Evolutionary conservation across 116 monocot species (phyloP), one percentile per base, ranked within the genome.

Genomic region (Dioscorea cayenensis): DNA sequence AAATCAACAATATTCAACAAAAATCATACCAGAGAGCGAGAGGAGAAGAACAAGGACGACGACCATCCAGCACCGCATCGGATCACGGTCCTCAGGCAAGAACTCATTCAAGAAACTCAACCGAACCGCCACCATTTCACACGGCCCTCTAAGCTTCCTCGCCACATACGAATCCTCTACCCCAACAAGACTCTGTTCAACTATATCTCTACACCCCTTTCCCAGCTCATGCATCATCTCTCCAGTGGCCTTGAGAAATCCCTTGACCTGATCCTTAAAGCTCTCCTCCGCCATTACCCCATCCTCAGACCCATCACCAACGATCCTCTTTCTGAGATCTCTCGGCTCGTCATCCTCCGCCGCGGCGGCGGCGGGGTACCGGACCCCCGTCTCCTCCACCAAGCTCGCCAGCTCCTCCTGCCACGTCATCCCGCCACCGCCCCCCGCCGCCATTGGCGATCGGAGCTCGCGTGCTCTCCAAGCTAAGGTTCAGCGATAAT

Each of bases 1-100:
- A 48, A 16, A 63, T 52, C 14, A 66, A 28, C 32, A 11, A 21
- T 14, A 48, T 23, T 20, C 7, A 22, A 7, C 19, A 22, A 11
- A 35, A 11, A 64, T 18, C 61, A 66, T 81, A 96, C 96, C 92
- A 68, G 82, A 52, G 37, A 92, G 51, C 5, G 92, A 80, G 60
- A 92, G 29, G 18, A 96, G 76, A 18, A 81, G 71, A 13, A 96
- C 96, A 22, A 81, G 76, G 64, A 90, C 79, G 62, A 96, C 81
- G 60, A 96, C 86, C 19, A 78, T 59, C 96, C 96, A 96, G 1
- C 87, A 79, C 21, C 86, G 85, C 13, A 55, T 76, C 17, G 92
- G 96, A 80, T 96, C 92, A 22, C 87, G 83, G 74, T 96, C 96
- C 86, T 96, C 96, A 22, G 96, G 96, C 82, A 96, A 78, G 84